Conservation (phyloP, 768 basidiomycete genomes). For the Leucosporidium yakuticum region DNA sequence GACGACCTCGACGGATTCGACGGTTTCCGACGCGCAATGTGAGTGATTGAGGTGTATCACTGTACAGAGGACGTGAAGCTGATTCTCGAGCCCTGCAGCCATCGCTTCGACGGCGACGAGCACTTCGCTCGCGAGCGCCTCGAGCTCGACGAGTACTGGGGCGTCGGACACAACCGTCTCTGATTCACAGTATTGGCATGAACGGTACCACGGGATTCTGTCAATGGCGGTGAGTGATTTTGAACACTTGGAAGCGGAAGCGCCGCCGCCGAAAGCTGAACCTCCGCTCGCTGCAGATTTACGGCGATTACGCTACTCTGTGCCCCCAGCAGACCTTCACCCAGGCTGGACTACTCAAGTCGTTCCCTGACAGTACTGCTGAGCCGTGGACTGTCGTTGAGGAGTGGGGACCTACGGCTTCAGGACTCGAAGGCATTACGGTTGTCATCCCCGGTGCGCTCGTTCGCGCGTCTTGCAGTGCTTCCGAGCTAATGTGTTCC, state of each 20-base stretch:
- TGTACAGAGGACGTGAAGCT: too few species aligned
- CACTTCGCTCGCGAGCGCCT: not conserved
- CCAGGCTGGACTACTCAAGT: conserved; percentile 6
- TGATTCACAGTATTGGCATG: conserved; percentile 24
- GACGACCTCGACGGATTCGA: too few species aligned
- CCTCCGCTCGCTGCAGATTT: conserved; percentile 18
- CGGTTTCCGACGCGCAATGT: too few species aligned
- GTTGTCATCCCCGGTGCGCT: conserved; percentile 35
- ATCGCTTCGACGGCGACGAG: too few species aligned
- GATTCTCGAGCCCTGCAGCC: too few species aligned
- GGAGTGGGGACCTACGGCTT: conserved; percentile 32
- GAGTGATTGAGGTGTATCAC: too few species aligned
- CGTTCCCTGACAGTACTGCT: conserved; percentile 32
- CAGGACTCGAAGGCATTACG: conserved; percentile 25
- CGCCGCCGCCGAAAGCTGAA: not conserved
- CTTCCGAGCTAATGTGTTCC: not conserved
- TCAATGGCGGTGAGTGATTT: too few species aligned
- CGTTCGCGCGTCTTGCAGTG: too few species aligned
- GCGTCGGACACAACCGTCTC: not conserved
- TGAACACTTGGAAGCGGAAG: too few species aligned
- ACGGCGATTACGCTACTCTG: conserved; percentile 29
- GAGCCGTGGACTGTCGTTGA: conserved; percentile 31
- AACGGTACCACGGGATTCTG: conserved; percentile 21
- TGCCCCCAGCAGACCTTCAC: conserved; percentile 33
- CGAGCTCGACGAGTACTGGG: not conserved